Base-by-base conservation (phyloP, 805 yeast genomes). In the Yarrowia osloensis region DNA sequence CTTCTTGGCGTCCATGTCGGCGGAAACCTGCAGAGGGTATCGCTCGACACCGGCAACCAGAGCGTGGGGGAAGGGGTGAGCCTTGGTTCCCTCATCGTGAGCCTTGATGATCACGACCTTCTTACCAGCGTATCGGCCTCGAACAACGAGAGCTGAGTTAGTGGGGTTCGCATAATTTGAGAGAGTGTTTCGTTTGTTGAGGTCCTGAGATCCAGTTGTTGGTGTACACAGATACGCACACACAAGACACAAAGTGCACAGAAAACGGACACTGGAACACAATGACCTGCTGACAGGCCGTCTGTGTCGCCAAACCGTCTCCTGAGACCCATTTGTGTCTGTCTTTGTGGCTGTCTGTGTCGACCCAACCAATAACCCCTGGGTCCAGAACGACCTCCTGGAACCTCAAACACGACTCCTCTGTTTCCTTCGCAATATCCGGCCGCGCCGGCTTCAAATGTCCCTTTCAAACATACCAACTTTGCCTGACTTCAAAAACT, bases 51-150 rank as follows among this genome's bases (percentile, higher is more conserved):
- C 99, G 76, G 97, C 98, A 79, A 95, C 99, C 78, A 95, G 87
- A 81, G 99, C 99, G 79, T 95, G 98, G 82, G 97, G 97, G 90
- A 92, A 95, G 79, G 96, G 95, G 87, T 94, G 98, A 73, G 95
- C 81, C 86, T 95, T 95, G 86, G 98, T 86, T 81, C 99, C 99
- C 80, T 95, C 98, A 80, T 95, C 98, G 82, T 90, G 96, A 77
- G 97, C 95, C 85, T 91, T 92, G 81, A 95, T 93, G 81, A 95
- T 92, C 82, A 95, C 99, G 76, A 95, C 99, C 90, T 95, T 95
- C 90, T 93, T 94, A 87, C 99, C 99, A 82, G 99, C 99, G 91
- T 87, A 94, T 87, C 99, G 95, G 81, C 99, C 99, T 84, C 98
- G 94, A 84, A 93, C 97, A 82, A 95, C 93, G 85, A 95, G 93